Percentiles rank a stretch among this genome's conserved stretches.
phyloP scores from a whole-genome alignment of 495 filamentous ascomycete genomes.

The Aspergillus coremiiformis region DNA sequence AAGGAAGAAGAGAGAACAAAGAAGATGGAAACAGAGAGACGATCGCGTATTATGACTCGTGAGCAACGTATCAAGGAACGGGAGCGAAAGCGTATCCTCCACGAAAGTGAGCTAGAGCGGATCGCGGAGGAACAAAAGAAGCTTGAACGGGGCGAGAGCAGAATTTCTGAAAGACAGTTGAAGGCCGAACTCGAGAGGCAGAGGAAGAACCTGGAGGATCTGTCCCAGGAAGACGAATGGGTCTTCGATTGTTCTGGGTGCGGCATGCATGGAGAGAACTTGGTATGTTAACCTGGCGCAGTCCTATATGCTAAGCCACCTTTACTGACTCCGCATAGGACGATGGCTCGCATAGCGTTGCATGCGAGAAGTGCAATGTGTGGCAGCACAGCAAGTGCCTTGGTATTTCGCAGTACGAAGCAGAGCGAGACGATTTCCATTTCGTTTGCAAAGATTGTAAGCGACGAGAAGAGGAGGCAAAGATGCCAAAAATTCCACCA shows the following conservation, averaged over 20 bases:
- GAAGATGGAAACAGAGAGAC: conserved; percentile 67
- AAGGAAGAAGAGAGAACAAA: conserved; percentile 62
- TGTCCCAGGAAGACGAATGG: conserved; percentile 80
- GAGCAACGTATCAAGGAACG: conserved; percentile 79
- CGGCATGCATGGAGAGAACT: conserved; percentile 76
- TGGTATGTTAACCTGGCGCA: conserved; percentile 35
- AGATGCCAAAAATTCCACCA: conserved; percentile 61
- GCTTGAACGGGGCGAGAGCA: conserved; percentile 51
- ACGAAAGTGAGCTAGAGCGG: conserved; percentile 74
- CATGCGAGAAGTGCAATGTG: conserved; percentile 90
- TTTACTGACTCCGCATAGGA: conserved; percentile 45
- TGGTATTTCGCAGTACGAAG: conserved; percentile 65
- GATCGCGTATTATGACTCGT: conserved; percentile 73
- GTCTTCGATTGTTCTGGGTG: conserved; percentile 87
- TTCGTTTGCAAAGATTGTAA: conserved; percentile 80
- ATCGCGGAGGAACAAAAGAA: conserved; percentile 72
- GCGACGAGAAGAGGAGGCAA: conserved; percentile 55
- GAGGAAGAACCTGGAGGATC: conserved; percentile 60
- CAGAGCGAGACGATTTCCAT: conserved; percentile 79
- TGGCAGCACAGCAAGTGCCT: conserved; percentile 96
- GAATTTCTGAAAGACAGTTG: conserved; percentile 70
- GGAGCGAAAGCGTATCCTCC: conserved; percentile 67
- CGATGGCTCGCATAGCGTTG: conserved; percentile 85
- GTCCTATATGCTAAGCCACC: neutral
- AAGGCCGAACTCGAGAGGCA: conserved; percentile 71